Conservation (phyloP, 1,284 basidiomycete genomes). For the Boletus sp. region DNA sequence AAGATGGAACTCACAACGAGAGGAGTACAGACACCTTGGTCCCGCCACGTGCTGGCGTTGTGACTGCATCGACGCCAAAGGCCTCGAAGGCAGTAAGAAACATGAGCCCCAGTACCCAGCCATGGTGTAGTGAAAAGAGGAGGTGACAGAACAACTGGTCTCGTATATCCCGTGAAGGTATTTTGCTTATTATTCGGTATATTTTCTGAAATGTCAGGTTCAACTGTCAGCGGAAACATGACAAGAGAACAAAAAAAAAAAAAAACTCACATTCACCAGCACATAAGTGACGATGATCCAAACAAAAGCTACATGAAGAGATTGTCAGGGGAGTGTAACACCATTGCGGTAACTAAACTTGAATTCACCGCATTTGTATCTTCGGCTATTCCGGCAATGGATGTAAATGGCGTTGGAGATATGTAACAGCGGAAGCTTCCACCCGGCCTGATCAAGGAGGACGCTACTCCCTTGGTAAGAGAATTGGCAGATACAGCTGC, state of each 20-base stretch:
- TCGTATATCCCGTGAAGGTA: background rate
- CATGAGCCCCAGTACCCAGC: background rate
- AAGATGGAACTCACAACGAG: background rate
- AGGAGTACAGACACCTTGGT: background rate
- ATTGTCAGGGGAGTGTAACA: background rate
- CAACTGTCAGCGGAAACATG: no score
- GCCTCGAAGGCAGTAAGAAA: background rate
- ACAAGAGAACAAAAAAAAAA: no score
- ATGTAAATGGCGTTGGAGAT: background rate
- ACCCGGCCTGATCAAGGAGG: background rate
- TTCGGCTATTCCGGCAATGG: background rate
- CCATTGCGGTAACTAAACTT: no score
- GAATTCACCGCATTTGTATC: background rate
- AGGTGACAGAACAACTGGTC: background rate
- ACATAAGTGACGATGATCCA: background rate
- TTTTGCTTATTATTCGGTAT: background rate
- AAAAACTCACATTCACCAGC: background rate
- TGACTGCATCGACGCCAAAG: background rate
- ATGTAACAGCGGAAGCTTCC: background rate
- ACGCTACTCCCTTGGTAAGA: background rate
- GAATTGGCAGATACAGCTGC: background rate
- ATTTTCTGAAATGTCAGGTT: background rate
- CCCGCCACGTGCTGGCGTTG: background rate
- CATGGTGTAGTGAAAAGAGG: background rate
- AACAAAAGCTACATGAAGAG: background rate